Evolutionary conservation across 495 filamentous ascomycete genomes (phyloP).

Genomic region (Xylaria bambusicola): DNA sequence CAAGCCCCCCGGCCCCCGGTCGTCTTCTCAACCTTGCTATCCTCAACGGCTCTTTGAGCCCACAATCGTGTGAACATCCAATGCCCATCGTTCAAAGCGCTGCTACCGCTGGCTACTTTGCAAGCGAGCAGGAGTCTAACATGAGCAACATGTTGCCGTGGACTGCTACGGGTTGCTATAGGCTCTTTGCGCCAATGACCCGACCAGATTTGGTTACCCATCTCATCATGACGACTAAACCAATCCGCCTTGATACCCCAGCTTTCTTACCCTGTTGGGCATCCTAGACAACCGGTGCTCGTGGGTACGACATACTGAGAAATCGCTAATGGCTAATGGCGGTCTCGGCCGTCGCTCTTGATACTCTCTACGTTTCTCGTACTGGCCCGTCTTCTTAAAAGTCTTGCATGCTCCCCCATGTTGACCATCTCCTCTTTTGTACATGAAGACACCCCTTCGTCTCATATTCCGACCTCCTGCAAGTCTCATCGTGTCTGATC

Average conservation of each 20-base stretch:
- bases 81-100: conserved; percentile 16
- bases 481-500: conserved; percentile 47
- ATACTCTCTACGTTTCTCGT: conserved; percentile 33
- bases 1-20: conserved; percentile 43
- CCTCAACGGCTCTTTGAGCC: conserved; percentile 11
- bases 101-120: conserved; percentile 25
- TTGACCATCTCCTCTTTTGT: conserved; percentile 32
- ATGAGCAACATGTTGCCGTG: neutral
- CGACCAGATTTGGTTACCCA: conserved; percentile 19
- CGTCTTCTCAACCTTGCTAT: conserved; percentile 11
- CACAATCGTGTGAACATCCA: conserved; percentile 22
- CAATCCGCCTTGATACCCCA: conserved; percentile 13
- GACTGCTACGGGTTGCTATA: neutral
- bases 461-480: conserved; percentile 33
- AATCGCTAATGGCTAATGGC: conserved; percentile 18
- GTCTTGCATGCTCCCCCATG: conserved; percentile 27
- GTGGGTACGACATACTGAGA: conserved; percentile 22
- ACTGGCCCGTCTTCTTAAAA: conserved; percentile 42
- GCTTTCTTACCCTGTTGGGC: neutral
- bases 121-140: neutral
- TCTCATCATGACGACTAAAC: conserved; percentile 31
- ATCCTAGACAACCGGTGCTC: conserved; percentile 22
- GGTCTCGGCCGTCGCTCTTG: conserved; percentile 31
- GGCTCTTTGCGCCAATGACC: conserved; percentile 14
- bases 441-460: conserved; percentile 43